Evolutionary conservation across 2,329 filamentous ascomycete genomes (phyloP).

Genomic region (Verticillium tricorpus): DNA sequence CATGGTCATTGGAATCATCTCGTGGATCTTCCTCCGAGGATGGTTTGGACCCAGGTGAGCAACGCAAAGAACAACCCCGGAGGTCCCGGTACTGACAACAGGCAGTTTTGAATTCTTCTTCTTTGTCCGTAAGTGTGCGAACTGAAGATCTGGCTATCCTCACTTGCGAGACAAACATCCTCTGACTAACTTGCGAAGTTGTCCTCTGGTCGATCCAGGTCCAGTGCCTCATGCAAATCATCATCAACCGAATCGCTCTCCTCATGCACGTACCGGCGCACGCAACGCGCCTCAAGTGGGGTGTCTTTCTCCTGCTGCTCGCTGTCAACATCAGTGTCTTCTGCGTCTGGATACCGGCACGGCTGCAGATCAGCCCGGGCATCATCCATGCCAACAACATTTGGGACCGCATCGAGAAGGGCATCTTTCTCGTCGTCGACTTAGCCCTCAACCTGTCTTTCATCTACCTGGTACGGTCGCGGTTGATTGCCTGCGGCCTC

Average conservation of each 20-base stretch:
- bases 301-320: conserved; percentile 33
- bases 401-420: conserved; percentile 47
- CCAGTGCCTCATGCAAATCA: conserved; percentile 44
- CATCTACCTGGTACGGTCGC: conserved; percentile 34
- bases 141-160: neutral
- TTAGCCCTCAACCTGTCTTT: conserved; percentile 42
- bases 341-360: conserved; percentile 45
- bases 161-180: neutral
- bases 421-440: conserved; percentile 41
- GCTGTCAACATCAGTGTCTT: conserved; percentile 45
- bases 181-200: neutral
- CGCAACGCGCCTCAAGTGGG: conserved; percentile 37
- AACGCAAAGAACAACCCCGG: neutral
- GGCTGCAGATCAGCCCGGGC: conserved; percentile 32
- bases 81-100: neutral
- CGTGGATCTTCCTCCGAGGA: conserved; percentile 29
- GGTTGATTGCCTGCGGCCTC: conserved; percentile 41
- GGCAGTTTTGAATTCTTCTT: conserved; percentile 2
- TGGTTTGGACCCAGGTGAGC: conserved; percentile 25
- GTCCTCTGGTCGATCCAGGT: conserved; percentile 21
- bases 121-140: neutral
- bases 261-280: conserved; percentile 31
- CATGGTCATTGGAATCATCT: conserved; percentile 26
- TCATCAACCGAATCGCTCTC: conserved; percentile 44
- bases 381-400: conserved; percentile 39